Evolutionary conservation across 1,284 basidiomycete genomes (phyloP).

Genomic region (Erythrobasidium hasegawianum): DNA sequence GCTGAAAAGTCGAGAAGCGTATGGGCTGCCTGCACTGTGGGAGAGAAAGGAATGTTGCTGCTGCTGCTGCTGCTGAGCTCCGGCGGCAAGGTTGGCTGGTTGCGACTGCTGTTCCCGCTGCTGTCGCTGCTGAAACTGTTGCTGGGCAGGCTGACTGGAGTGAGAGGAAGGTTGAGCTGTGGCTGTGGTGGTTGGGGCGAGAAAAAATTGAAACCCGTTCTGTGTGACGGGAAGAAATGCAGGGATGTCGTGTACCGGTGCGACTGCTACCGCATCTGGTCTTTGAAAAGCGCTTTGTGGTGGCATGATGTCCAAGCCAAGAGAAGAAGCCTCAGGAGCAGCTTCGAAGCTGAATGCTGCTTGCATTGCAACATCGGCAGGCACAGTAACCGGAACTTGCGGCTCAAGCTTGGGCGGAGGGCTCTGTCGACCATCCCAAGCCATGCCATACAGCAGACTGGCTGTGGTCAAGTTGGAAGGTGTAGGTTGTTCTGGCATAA

Average conservation of each 20-base stretch:
- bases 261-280: not conserved
- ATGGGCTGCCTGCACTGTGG: slow-evolving; percentile 32
- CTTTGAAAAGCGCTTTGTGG: not conserved
- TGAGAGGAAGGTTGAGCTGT: not conserved
- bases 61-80: slow-evolving; percentile 8
- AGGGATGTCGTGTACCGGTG: not conserved
- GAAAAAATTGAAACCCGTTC: slow-evolving; percentile 4
- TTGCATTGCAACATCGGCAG: not conserved
- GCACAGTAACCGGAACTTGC: not conserved
- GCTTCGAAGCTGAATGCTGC: not conserved
- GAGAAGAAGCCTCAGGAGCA: not conserved
- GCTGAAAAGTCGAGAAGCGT: slow-evolving; percentile 31
- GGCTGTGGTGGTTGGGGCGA: not conserved
- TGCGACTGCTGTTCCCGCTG: not conserved
- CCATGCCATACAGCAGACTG: not conserved
- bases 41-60: slow-evolving; percentile 34
- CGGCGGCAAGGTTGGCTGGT: slow-evolving; percentile 3
- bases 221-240: slow-evolving; percentile 1
- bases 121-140: slow-evolving; percentile 11
- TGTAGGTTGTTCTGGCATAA: not conserved
- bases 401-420: not conserved
- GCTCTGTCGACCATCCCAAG: not conserved
- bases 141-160: slow-evolving; percentile 1
- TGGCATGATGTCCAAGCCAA: not conserved
- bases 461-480: not conserved